Conservation (phyloP, 78 protist species). For the Salpingoeca rosetta region DNA sequence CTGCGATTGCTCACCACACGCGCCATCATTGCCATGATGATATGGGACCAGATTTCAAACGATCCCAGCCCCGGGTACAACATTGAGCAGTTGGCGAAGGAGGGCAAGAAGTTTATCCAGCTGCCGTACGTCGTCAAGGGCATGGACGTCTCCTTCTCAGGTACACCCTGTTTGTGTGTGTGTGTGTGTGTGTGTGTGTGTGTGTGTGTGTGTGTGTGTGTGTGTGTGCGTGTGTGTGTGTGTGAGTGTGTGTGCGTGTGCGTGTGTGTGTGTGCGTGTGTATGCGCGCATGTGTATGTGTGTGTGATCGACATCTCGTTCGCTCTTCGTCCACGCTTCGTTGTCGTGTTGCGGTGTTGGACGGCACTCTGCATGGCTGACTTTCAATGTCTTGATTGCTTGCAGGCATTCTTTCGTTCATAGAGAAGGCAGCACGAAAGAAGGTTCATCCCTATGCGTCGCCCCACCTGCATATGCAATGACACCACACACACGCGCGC, state of each 20-base stretch:
- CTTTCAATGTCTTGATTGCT: not conserved
- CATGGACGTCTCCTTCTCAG: not conserved
- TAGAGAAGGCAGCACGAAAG: not conserved
- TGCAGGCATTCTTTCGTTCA: not conserved
- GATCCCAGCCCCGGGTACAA: slow-evolving; percentile 98
- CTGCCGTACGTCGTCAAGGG: slow-evolving; percentile 58
- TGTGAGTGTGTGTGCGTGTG: not conserved
- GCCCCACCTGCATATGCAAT: not conserved
- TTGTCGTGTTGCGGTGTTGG: too few relatives aligned
- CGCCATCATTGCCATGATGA: too few relatives aligned
- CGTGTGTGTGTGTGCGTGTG: not conserved
- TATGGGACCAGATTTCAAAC: slow-evolving; percentile 64
- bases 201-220: not conserved
- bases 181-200: not conserved
- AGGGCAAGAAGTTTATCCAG: slow-evolving; percentile 55
- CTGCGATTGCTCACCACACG: too few relatives aligned
- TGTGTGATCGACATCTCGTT: too few relatives aligned
- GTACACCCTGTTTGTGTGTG: not conserved
- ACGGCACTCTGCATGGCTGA: too few relatives aligned
- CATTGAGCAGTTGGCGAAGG: slow-evolving; percentile 89
- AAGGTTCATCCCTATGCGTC: not conserved
- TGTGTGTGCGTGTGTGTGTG: not conserved
- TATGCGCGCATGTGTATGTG: slow-evolving; percentile 55
- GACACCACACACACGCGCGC: too few relatives aligned
- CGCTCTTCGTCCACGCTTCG: too few relatives aligned